Evolutionary conservation across 2,329 filamentous ascomycete genomes (phyloP).

Genomic region (Curvularia sp.): DNA sequence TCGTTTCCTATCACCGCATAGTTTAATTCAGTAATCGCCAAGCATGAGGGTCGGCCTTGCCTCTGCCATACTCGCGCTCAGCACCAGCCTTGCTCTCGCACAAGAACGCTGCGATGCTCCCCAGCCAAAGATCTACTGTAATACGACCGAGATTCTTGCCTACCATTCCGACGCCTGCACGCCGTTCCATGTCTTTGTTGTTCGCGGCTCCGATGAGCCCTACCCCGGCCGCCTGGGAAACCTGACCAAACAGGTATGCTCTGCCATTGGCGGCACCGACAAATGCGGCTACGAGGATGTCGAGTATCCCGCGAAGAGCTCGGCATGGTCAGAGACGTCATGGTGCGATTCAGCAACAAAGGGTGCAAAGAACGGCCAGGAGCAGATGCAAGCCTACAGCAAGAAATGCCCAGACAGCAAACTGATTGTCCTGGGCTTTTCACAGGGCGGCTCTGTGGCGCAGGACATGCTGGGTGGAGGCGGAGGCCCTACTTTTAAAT

Average conservation of each 20-base stretch:
- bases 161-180: conserved; percentile 33
- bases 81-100: conserved; percentile 23
- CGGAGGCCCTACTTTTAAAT: conserved; percentile 36
- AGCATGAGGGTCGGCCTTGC: conserved; percentile 23
- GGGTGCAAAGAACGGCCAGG: conserved; percentile 33
- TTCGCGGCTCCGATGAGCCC: conserved; percentile 40
- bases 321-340: conserved; percentile 30
- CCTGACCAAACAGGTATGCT: conserved; percentile 33
- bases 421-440: conserved; percentile 37
- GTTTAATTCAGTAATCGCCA: neutral
- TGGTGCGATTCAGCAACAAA: conserved; percentile 40
- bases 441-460: conserved; percentile 36
- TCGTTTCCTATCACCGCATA: neutral
- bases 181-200: conserved; percentile 38
- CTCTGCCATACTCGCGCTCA: conserved; percentile 14
- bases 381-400: conserved; percentile 35
- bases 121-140: conserved; percentile 30
- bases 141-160: conserved; percentile 34
- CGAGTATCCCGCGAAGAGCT: conserved; percentile 39
- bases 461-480: conserved; percentile 43
- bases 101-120: conserved; percentile 38
- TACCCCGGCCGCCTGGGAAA: conserved; percentile 40
- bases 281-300: conserved; percentile 39
- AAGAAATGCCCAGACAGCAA: conserved; percentile 40
- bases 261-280: conserved; percentile 21